Conservation (phyloP, 2,329 filamentous ascomycete species). For the Cladobotryum mycophilum region DNA sequence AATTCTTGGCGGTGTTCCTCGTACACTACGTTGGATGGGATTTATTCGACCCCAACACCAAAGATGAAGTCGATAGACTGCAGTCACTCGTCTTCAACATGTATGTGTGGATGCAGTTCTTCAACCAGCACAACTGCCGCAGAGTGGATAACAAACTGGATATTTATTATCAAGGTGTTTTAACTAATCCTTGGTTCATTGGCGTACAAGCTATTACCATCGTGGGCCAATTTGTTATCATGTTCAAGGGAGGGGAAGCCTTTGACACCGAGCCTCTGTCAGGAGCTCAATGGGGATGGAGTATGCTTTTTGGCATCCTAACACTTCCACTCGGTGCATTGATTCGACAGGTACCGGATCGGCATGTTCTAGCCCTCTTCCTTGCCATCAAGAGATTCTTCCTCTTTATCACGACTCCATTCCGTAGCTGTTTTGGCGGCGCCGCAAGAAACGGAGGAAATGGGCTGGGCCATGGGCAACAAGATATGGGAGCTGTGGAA, state of each 20-base stretch:
- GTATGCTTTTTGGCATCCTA: constrained; percentile 59
- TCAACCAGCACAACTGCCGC: constrained; percentile 75
- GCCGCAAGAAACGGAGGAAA: constrained; percentile 21
- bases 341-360: constrained; percentile 36
- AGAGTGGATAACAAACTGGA: constrained; percentile 79
- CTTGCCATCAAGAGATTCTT: constrained; percentile 15
- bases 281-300: constrained; percentile 64
- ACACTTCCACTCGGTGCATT: constrained; percentile 55
- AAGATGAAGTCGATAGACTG: constrained; percentile 29
- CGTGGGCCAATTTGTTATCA: constrained; percentile 64
- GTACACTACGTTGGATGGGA: constrained; percentile 55
- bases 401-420: constrained; percentile 16
- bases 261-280: constrained; percentile 57
- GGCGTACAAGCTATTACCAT: constrained; percentile 61
- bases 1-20: constrained; percentile 55
- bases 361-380: constrained; percentile 25
- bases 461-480: constrained; percentile 13
- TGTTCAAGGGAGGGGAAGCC: constrained; percentile 62
- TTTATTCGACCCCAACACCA: constrained; percentile 48
- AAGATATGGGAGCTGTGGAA: constrained; percentile 21
- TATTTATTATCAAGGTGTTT: constrained; percentile 67
- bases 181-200: constrained; percentile 71
- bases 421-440: constrained; percentile 15
- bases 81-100: constrained; percentile 76
- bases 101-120: constrained; percentile 87